Conservation (phyloP, 2,329 filamentous ascomycete genomes). For the Aspergillus sergii region DNA sequence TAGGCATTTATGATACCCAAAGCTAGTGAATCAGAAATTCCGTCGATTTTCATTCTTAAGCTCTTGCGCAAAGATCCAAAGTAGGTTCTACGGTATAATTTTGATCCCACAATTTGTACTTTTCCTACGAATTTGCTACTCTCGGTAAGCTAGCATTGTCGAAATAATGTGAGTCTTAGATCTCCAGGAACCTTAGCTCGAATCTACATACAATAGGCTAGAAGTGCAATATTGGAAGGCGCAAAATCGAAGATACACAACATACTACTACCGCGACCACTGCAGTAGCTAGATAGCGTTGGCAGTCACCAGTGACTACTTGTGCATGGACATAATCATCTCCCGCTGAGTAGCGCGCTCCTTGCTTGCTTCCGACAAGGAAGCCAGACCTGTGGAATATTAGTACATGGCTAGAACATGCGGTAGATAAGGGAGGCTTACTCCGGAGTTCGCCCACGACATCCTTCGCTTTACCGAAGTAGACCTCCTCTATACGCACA, state of each 20-base stretch:
- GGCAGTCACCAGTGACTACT: conserved; percentile 27
- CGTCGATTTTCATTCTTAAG: background rate
- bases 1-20: conserved; percentile 25
- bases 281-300: background rate
- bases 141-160: background rate
- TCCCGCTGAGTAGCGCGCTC: conserved; percentile 86
- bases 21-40: conserved; percentile 7
- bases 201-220: conserved; percentile 20
- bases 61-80: background rate
- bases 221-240: background rate
- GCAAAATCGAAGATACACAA: conserved; percentile 1
- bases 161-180: conserved; percentile 9
- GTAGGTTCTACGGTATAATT: background rate
- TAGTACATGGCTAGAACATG: conserved; percentile 11
- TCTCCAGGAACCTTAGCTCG: conserved; percentile 19
- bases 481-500: conserved; percentile 73
- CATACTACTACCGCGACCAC: background rate
- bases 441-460: conserved; percentile 94
- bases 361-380: conserved; percentile 79
- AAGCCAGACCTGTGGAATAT: conserved; percentile 60
- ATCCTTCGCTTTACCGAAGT: conserved; percentile 99
- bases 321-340: conserved; percentile 69
- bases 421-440: conserved; percentile 36
- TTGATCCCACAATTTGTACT: background rate
- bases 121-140: background rate